Percentiles rank a stretch among this genome's conserved stretches.
phyloP scores from a whole-genome alignment of 1,284 basidiomycete species.

The Moniliophthora roreri region DNA sequence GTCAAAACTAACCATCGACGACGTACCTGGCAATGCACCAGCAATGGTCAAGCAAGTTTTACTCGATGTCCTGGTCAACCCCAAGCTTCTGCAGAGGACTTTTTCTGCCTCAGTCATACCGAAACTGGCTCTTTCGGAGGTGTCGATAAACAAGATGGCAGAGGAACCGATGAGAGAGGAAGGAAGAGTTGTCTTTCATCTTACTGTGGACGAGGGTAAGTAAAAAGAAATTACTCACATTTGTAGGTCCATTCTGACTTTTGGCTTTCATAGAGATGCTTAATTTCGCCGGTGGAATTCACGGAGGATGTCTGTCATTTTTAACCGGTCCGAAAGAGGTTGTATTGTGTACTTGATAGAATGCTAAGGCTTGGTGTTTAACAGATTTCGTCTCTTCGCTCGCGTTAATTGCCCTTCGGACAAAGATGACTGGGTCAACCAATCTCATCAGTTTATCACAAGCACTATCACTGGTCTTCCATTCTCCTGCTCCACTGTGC shows the following conservation, averaged over 20 bases:
- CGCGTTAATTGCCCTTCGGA: conserved; percentile 34
- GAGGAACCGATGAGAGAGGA: conserved; percentile 46
- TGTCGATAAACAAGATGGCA: conserved; percentile 40
- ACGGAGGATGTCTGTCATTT: conserved; percentile 52
- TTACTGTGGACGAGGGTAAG: conserved; percentile 46
- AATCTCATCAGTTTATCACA: conserved; percentile 38
- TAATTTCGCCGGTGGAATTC: conserved; percentile 42
- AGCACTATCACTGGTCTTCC: conserved; percentile 48
- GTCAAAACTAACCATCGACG: background rate
- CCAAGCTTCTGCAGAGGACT: background rate
- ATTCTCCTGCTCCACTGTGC: conserved; percentile 50
- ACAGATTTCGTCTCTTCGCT: no score
- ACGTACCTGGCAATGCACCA: conserved; percentile 45
- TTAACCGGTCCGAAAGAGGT: no score
- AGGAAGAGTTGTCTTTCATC: conserved; percentile 47
- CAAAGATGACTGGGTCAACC: conserved; percentile 23
- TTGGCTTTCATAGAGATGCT: conserved; percentile 48
- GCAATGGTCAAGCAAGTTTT: conserved; percentile 36
- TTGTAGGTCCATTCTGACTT: conserved; percentile 8
- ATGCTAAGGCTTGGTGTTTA: no score
- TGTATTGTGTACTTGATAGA: conserved; percentile 49
- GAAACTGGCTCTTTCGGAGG: conserved; percentile 31
- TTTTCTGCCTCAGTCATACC: conserved; percentile 20
- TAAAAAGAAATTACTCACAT: conserved; percentile 16
- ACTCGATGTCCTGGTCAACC: conserved; percentile 17